Evolutionary conservation across 768 basidiomycete genomes (phyloP), one percentile per base, ranked within the genome.

Genomic region (Pulveroboletus sp.): DNA sequence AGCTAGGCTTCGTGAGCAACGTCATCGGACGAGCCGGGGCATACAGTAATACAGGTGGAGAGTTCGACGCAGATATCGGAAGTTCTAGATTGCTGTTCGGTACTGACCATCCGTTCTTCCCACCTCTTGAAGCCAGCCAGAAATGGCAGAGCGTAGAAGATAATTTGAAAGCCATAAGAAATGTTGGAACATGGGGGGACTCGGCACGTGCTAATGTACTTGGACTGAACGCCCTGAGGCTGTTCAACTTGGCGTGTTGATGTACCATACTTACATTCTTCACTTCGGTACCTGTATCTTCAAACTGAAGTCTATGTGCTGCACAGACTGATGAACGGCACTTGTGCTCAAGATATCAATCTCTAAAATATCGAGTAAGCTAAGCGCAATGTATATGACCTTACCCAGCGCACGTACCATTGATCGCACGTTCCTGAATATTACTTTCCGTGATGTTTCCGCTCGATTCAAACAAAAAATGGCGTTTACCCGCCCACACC

Each of bases 311-410:
- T 98, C 97, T 53, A 98, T 85, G 62, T 97, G 94, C 56, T 82
- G 90, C 21, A 90, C 91, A 2, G 89, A 90, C 68, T 97, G 91
- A 58, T 94, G 93, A 21, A 94, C 89, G 9, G 76, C 80, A 51
- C 90, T 94, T 35, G 92, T 94, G 71, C 94, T 89, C 67, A 97
- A 60, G 60, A 98, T 94, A 66, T 99, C 97, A 58, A 99, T 86
- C 62, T 93, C 94, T 94, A 67, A 17, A 27, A 38, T 27, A 37
- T 25, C 13, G n/a, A 29, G 29, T 56, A 32, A 61, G 53, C 19
- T 20, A 7, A 29, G 14, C 25, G n/a, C 21, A 14, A 14, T 23
- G 34, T 16, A n/a, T 14, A 19, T 32, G 6, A 5, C 20, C 7
- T 14, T 20, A 17, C 6, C 3, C 11, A 6, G 27, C 19, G 4